Evolutionary conservation across 1,284 basidiomycete species (phyloP), one percentile per base, ranked within the genome.

Genomic region (Rhodotorula sp.): DNA sequence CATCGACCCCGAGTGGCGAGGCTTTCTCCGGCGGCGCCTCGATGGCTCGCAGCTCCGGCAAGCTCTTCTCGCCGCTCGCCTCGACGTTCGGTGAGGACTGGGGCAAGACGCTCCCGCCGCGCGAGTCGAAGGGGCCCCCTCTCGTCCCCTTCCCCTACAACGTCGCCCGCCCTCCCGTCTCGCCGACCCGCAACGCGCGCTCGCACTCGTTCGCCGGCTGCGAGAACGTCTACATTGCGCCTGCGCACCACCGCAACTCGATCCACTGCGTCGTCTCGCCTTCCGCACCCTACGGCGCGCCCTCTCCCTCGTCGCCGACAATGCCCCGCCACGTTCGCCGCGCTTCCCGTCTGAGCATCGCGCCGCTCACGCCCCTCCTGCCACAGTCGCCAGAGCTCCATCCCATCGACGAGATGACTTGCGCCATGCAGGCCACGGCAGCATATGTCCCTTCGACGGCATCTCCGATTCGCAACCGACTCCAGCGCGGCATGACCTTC

Each of bases 401-500:
- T 13, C 40, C 40, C 3, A 34, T 20, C 54, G 31, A n/a, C 24
- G 30, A 31, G n/a, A 7, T 44, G 52, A 55, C 47, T 5, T 57
- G 53, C 60, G 28, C 50, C 16, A 24, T 22, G 56, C 34, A 46
- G 30, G 64, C 48, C 26, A 26, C 58, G 46, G 61, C 37, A 18
- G 13, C 68, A 15, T 40, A 54, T 1, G 47, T 59, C 30, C 18
- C 31, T 24, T 15, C 8, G 30, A 20, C 31, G 22, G 47, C 52
- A 22, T 46, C 60, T 1, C 26, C 61, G 6, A 28, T 53, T 34
- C 62, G 65, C 13, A 37, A 24, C n/a, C 62, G 65, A 6, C 62
- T 67, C 31, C 58, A 67, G 20, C 62, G 69, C 51, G 64, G 65
- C 50, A 60, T 67, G 61, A 64, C 64, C 34, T 64, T 67, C 58